Evolutionary conservation across 2,329 filamentous ascomycete genomes (phyloP).

Genomic region (Rhynchosporium secalis): DNA sequence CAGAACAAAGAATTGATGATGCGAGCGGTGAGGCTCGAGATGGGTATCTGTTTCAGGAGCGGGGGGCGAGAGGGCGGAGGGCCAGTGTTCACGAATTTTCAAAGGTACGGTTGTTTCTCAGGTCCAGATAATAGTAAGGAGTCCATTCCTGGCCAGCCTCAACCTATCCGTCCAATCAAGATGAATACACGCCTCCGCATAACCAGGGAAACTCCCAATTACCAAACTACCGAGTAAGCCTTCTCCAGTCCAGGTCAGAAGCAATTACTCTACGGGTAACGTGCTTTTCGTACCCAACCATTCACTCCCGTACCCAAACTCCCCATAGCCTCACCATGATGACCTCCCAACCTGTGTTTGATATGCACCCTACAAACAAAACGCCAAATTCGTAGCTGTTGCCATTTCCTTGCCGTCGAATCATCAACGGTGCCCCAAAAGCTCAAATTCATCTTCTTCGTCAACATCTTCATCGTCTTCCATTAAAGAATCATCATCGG

Average conservation of each 20-base stretch:
- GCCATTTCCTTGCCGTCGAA: slow-evolving; percentile 8
- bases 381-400: neutral
- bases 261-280: neutral
- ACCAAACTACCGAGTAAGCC: neutral
- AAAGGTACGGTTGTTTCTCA: neutral
- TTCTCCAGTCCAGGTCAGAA: neutral
- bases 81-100: neutral
- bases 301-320: slow-evolving; percentile 1
- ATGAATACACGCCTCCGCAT: neutral
- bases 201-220: neutral
- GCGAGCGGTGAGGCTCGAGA: too few species aligned
- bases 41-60: too few species aligned
- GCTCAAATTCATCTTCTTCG: slow-evolving; percentile 49
- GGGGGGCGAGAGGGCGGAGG: too few species aligned
- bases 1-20: too few species aligned
- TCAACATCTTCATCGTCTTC: slow-evolving; percentile 45
- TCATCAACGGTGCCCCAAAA: slow-evolving; percentile 52
- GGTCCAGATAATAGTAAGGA: neutral
- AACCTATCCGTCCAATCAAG: neutral
- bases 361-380: neutral
- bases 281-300: neutral
- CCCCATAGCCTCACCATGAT: neutral
- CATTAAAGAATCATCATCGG: slow-evolving; percentile 44
- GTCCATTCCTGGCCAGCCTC: neutral
- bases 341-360: slow-evolving; percentile 4